A percentile compares a stretch with the other conserved stretches of the same genome.
These are phyloP conservation scores for Fusarium compactum DNA, from an alignment of 2,329 filamentous ascomycete species.

Conservation along the genomic window DNA sequence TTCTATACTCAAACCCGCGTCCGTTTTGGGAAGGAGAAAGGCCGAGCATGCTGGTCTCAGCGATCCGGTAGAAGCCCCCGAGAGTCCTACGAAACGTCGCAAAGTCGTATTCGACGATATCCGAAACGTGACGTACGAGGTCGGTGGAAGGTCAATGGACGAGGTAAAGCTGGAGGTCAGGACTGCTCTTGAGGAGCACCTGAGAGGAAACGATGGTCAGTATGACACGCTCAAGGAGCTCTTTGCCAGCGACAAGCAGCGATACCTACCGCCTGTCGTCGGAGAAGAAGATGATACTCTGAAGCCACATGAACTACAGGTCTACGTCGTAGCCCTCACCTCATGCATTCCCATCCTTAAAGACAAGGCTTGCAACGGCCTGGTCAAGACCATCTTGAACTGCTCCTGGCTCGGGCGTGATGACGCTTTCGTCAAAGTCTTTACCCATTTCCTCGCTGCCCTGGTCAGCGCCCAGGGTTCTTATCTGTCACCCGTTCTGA, in stretches of 20 bases:
- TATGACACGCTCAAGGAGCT: conserved; percentile 72
- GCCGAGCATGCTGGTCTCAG: conserved; percentile 58
- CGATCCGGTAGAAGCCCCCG: conserved; percentile 54
- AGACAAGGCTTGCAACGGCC: conserved; percentile 67
- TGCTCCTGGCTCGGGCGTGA: conserved; percentile 75
- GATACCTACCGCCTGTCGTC: conserved; percentile 54
- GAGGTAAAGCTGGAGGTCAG: conserved; percentile 68
- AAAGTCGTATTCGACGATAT: conserved; percentile 71
- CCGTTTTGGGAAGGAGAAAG: conserved; percentile 60
- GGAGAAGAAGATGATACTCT: conserved; percentile 62
- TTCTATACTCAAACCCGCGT: conserved; percentile 65
- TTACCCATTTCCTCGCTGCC: conserved; percentile 75
- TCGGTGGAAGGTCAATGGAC: conserved; percentile 64
- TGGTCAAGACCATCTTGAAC: conserved; percentile 69
- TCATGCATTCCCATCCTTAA: conserved; percentile 70
- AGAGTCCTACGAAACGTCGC: conserved; percentile 65
- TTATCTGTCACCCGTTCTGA: conserved; percentile 79
- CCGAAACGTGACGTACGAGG: conserved; percentile 67
- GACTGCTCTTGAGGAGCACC: conserved; percentile 68
- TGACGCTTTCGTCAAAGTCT: conserved; percentile 74
- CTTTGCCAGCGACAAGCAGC: conserved; percentile 64
- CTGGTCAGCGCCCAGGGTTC: conserved; percentile 86
- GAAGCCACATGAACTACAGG: conserved; percentile 67
- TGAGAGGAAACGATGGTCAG: conserved; percentile 68
- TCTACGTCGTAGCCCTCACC: conserved; percentile 73